A percentile compares a stretch with the other conserved stretches of the same genome.
Conservation (phyloP, 169 alveolate species). For the Eimeria sp. region DNA sequence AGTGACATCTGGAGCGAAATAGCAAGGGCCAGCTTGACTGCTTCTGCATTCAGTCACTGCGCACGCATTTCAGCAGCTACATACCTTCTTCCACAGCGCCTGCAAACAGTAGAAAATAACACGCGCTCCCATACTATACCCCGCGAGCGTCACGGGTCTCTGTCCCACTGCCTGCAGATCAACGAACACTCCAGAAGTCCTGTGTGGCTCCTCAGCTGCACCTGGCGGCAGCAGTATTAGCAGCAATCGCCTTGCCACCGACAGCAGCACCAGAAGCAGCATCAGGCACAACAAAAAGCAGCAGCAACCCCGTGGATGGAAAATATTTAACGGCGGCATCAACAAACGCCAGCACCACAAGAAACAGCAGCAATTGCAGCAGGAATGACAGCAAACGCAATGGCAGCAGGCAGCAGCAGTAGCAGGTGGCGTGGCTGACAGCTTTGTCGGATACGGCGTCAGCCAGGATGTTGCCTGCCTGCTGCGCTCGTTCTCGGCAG, state of each 20-base stretch:
- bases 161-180: slow-evolving; percentile 91
- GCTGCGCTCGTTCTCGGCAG: slow-evolving; percentile 93
- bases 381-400: background rate
- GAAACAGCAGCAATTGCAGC: background rate
- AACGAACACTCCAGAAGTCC: background rate
- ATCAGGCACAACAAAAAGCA: background rate
- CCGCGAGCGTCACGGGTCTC: slow-evolving; percentile 95
- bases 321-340: background rate
- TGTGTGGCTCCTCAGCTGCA: background rate
- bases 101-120: slow-evolving; percentile 92
- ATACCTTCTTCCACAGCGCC: slow-evolving; percentile 87
- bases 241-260: background rate
- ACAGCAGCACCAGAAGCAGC: background rate
- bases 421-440: slow-evolving; percentile 11
- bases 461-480: slow-evolving; percentile 94
- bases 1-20: background rate
- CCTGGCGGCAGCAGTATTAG: background rate
- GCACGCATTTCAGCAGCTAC: background rate
- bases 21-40: background rate
- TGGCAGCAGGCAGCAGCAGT: background rate
- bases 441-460: slow-evolving; percentile 91
- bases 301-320: background rate
- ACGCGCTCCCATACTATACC: slow-evolving; percentile 96
- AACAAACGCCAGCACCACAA: background rate
- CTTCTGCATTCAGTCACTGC: background rate